phyloP scores from a whole-genome alignment of 2,329 filamentous ascomycete species.

The Thermoascus crustaceus region DNA sequence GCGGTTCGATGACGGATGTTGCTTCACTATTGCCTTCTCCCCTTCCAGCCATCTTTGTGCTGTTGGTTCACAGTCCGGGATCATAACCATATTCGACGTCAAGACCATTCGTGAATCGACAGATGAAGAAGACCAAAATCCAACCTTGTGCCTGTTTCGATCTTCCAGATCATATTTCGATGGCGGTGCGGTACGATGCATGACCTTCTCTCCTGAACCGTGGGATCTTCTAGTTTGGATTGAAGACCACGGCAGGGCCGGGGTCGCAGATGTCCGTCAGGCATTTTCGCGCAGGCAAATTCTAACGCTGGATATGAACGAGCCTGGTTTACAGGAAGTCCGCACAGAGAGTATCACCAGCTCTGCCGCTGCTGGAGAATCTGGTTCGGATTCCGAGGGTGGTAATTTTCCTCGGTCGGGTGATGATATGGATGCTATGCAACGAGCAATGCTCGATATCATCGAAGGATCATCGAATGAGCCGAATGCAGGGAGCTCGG shows the following conservation, averaged over 20 bases:
- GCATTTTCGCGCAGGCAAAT: constrained; percentile 39
- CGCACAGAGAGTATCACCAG: constrained; percentile 21
- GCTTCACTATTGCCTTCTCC: constrained; percentile 43
- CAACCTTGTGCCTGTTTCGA: constrained; percentile 63
- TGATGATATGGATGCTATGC: constrained; percentile 15
- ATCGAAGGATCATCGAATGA: constrained; percentile 17
- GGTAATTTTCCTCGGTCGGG: constrained; percentile 10
- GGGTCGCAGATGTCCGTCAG: constrained; percentile 41
- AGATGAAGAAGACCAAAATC: constrained; percentile 23
- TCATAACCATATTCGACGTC: constrained; percentile 40
- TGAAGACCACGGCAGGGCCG: constrained; percentile 60
- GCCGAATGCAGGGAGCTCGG: constrained; percentile 14
- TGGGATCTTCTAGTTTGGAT: constrained; percentile 91
- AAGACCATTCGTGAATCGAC: constrained; percentile 19
- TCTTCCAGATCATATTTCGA: constrained; percentile 66
- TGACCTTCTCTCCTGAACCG: constrained; percentile 84
- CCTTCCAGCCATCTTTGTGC: constrained; percentile 42
- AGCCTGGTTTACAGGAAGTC: constrained; percentile 25
- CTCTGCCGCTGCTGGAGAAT: constrained; percentile 17
- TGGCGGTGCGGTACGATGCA: constrained; percentile 75
- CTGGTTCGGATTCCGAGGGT: constrained; percentile 17
- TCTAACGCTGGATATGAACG: constrained; percentile 28
- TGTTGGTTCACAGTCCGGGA: constrained; percentile 42
- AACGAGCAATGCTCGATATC: constrained; percentile 18
- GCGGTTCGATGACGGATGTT: constrained; percentile 34